Conservation (phyloP, 140 eudicot species). For the Bidens hawaiensis region DNA sequence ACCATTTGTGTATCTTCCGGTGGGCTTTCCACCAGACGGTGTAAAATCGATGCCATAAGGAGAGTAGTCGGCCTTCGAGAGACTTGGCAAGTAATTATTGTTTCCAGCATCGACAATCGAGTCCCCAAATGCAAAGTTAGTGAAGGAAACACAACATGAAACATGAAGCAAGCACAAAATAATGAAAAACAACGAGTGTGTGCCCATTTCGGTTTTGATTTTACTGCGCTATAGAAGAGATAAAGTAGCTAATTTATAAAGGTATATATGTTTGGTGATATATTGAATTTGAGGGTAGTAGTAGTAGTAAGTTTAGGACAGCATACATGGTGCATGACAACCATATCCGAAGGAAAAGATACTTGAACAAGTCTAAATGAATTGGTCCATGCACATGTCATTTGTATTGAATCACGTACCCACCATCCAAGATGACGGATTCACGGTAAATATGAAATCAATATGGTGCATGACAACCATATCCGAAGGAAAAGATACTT, state of each 20-base stretch:
- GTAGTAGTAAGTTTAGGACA: constrained; percentile 16
- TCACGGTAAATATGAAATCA: constrained; percentile 6
- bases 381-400: constrained; percentile 34
- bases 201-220: constrained; percentile 17
- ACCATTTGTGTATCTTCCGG: constrained; percentile 77
- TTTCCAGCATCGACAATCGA: constrained; percentile 68
- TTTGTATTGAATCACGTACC: constrained; percentile 20
- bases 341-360: constrained; percentile 32
- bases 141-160: constrained; percentile 26
- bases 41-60: constrained; percentile 69
- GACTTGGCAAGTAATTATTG: constrained; percentile 51
- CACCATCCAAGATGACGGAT: constrained; percentile 12
- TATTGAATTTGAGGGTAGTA: too few relatives aligned
- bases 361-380: constrained; percentile 35
- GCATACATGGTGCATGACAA: constrained; percentile 32
- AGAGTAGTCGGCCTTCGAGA: constrained; percentile 64
- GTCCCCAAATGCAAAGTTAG: constrained; percentile 60
- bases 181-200: constrained; percentile 4
- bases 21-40: constrained; percentile 61
- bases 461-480: constrained; percentile 31
- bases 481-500: constrained; percentile 30
- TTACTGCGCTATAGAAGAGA: background rate
- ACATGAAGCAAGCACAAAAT: constrained; percentile 16
- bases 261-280: too few relatives aligned
- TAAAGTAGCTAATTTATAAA: constrained; percentile 8